Evolutionary conservation across 345 rosid genomes (phyloP).

Genomic region (Schrenkiella parvula): DNA sequence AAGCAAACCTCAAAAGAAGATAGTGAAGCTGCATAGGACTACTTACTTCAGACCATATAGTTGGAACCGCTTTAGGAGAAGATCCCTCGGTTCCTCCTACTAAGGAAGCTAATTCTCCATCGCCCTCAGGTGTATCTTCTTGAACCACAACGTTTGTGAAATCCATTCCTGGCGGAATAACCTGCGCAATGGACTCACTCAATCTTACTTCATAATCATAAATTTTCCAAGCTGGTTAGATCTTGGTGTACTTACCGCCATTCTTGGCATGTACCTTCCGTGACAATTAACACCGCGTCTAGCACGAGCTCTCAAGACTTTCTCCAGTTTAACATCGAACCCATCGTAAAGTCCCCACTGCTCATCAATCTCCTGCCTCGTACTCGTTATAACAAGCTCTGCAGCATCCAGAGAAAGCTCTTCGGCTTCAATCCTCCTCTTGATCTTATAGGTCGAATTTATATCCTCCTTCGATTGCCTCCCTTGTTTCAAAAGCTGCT

Average conservation of each 20-base stretch:
- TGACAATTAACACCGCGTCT: slow-evolving; percentile 93
- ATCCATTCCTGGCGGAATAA: slow-evolving; percentile 99
- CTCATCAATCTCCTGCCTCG: slow-evolving; percentile 91
- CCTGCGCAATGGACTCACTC: slow-evolving; percentile 38
- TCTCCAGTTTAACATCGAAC: slow-evolving; percentile 95
- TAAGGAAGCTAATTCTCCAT: slow-evolving; percentile 62
- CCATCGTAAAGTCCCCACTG: slow-evolving; percentile 99
- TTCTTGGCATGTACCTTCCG: slow-evolving; percentile 95
- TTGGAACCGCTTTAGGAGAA: slow-evolving; percentile 82
- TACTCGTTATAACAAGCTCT: slow-evolving; percentile 94
- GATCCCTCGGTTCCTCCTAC: slow-evolving; percentile 65
- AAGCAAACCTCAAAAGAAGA: neutral
- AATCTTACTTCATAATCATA: neutral
- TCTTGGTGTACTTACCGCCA: slow-evolving; percentile 58
- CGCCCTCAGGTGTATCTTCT: slow-evolving; percentile 78
- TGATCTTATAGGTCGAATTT: slow-evolving; percentile 86
- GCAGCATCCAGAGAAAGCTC: slow-evolving; percentile 96
- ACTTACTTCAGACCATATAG: slow-evolving; percentile 93
- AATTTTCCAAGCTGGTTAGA: neutral
- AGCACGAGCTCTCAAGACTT: slow-evolving; percentile 84
- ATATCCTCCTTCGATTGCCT: slow-evolving; percentile 87
- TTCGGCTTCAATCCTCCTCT: slow-evolving; percentile 91
- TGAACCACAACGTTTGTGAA: slow-evolving; percentile 86
- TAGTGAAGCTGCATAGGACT: neutral
- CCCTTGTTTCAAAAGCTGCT: slow-evolving; percentile 92